phyloP scores from a whole-genome alignment of 805 yeast species.

The Candida xiaguanensis region DNA sequence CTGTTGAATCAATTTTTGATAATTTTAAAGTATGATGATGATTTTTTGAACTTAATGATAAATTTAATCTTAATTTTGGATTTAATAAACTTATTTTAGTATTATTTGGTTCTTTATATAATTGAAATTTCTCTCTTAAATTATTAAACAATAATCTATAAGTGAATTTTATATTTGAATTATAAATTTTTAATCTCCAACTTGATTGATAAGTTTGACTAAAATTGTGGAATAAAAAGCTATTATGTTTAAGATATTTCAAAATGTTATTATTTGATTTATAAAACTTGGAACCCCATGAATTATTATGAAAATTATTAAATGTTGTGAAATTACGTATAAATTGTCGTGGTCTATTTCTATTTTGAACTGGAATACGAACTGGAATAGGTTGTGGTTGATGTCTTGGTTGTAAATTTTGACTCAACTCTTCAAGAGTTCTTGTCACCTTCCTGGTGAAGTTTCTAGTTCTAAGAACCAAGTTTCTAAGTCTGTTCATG shows the following conservation, averaged over 20 bases:
- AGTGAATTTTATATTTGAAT: conserved; percentile 16
- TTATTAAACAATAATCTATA: conserved; percentile 17
- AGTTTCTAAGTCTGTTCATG: conserved; percentile 26
- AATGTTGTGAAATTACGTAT: conserved; percentile 2
- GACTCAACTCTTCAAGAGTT: conserved; percentile 46
- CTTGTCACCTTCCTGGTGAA: conserved; percentile 46
- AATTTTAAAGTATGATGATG: conserved; percentile 18
- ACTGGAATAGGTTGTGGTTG: conserved; percentile 34
- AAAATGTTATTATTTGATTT: conserved; percentile 7
- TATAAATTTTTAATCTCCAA: conserved; percentile 17
- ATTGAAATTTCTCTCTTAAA: conserved; percentile 9
- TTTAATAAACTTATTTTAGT: background rate
- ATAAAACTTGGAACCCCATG: background rate
- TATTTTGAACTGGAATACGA: conserved; percentile 28
- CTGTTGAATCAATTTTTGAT: conserved; percentile 18
- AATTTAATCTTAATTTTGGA: conserved; percentile 21
- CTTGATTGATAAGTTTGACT: conserved; percentile 19
- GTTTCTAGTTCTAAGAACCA: conserved; percentile 40
- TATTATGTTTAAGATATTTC: conserved; percentile 9
- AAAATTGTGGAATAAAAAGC: conserved; percentile 22
- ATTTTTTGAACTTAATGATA: conserved; percentile 24
- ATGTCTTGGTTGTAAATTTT: conserved; percentile 24
- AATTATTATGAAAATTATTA: conserved; percentile 1
- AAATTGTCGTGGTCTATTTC: conserved; percentile 1
- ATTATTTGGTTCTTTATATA: background rate